Base-by-base conservation (phyloP, 306 rosid genomes). In the Morella rubra region DNA sequence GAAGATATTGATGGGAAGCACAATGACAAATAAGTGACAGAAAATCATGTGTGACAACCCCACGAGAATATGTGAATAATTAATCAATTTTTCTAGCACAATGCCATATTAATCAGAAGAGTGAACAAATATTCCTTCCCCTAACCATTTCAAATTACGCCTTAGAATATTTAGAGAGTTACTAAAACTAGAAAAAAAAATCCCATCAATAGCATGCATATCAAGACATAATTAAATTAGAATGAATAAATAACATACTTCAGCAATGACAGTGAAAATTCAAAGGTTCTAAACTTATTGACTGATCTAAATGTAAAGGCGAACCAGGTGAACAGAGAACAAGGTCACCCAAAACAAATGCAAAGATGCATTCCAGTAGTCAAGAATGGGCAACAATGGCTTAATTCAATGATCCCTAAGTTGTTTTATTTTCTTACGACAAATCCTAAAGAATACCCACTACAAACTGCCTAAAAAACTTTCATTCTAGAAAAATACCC, bases 191-290 rank as follows among this genome's bases (percentile, higher is more conserved):
- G 37, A 32, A 27, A 27, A 32, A 32, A 32, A 32, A 22, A 65
- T 2, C 4, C 20, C 5, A 37, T 8, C 7, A 5, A 18, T n/a
- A 42, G 27, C 71, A 65, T 41, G 50, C 50, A 18, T 27, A 58
- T 24, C 54, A 79, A 73, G 71, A 79, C 15, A 65, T 65, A 5
- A 5, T 20, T 65, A n/a, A 18, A 16, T 8, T 41, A 65, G 27
- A 65, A 65, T 65, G 44, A 56, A 27, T 44, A 42, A 42, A 73
- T 32, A 71, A 77, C 50, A 66, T 56, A 79, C 72, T 67, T 82
- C 81, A 67, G 51, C 7, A 14, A 42, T 47, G 58, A 75, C 8
- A 71, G 49, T 54, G 47, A 5, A 71, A 18, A 22, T 24, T 51
- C 22, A 46, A 75, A 69, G 19, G 69, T 60, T 62, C n/a, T 51